Percentiles rank a stretch among this genome's conserved stretches.
Evolutionary conservation across 371 early-diverging fungal species (phyloP).

Genomic region (Synchytrium microbalum): DNA sequence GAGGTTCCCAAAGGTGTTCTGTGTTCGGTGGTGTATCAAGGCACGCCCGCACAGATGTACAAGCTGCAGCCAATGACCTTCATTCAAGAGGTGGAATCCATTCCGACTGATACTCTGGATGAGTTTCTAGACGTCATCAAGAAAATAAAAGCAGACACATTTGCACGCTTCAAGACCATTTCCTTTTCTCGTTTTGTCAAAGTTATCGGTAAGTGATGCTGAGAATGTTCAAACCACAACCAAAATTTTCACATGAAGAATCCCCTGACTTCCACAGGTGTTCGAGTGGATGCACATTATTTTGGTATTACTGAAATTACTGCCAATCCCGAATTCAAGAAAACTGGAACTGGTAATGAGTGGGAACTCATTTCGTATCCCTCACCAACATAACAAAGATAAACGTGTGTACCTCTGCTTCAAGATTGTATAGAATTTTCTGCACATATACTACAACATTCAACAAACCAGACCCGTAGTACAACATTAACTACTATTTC

Average conservation of each 20-base stretch:
- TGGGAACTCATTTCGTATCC: not conserved
- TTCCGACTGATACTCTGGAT: conserved; percentile 20
- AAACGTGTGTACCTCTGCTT: no score
- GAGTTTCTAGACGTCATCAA: conserved; percentile 42
- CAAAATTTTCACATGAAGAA: no score
- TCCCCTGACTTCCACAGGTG: no score
- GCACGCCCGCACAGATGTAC: conserved; percentile 32
- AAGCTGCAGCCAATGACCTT: conserved; percentile 26
- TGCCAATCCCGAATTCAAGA: not conserved
- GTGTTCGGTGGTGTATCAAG: conserved; percentile 32
- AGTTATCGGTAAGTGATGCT: no score
- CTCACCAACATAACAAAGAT: no score
- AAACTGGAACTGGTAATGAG: not conserved
- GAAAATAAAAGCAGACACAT: conserved; percentile 49
- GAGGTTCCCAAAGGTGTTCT: conserved; percentile 50
- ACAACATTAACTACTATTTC: no score
- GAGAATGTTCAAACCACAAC: no score
- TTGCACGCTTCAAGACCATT: conserved; percentile 70
- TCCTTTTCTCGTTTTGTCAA: conserved; percentile 54
- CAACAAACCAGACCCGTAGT: no score
- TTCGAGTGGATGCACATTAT: not conserved
- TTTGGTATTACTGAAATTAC: not conserved
- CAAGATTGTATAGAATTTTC: no score
- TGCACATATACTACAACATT: no score
- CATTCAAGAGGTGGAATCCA: conserved; percentile 36